Base-by-base conservation (phyloP, 2,329 filamentous ascomycete genomes). In the Colletotrichum neosansevieriae region DNA sequence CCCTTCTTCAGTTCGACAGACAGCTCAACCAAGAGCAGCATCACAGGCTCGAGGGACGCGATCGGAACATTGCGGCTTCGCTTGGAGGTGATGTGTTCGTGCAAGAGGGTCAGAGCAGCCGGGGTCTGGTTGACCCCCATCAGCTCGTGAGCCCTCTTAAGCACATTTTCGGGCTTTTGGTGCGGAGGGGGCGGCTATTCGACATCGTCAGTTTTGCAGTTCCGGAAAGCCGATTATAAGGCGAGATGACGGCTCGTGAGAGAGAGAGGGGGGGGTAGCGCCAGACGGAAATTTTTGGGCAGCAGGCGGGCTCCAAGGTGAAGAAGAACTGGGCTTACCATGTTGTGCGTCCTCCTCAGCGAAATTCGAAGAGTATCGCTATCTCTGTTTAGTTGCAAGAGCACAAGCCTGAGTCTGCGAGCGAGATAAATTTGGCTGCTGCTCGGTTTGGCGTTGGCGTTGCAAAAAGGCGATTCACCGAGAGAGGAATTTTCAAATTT, bases 51-150 rank as follows among this genome's bases (percentile, higher is more conserved):
- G 78, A 99, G 85, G 61, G 94, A 97, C 73, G 92, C 89, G 86
- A 98, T 98, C 76, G 96, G 94, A 76, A 93, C 96, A 91, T 97
- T 98, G 79, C 96, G 93, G 76, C 94, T 98, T 76, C 96, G 89
- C 87, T 99, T 99, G 74, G 94, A 98, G 76, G 94, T 97, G 85
- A 98, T 94, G 90, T 99, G 96, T 88, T 99, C 96, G 86, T 98
- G 96, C 71, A 99, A 92, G 77, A 98, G 91, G 77, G 91, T 94
- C 80, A 99, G 87, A 79, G 96, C 96, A 77, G 96, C 95, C 76
- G 93, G 89, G 75, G 92, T 88, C 89, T 99, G 96, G 80, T 93
- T 92, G 78, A 99, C 96, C 79, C 94, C 96, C 85, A 98, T 98
- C 83, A 99, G 93, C 87, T 99, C 96, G 83, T 98, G 92, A 72